Evolutionary conservation across 2,329 filamentous ascomycete genomes (phyloP).

Genomic region (Monosporascus sp.): DNA sequence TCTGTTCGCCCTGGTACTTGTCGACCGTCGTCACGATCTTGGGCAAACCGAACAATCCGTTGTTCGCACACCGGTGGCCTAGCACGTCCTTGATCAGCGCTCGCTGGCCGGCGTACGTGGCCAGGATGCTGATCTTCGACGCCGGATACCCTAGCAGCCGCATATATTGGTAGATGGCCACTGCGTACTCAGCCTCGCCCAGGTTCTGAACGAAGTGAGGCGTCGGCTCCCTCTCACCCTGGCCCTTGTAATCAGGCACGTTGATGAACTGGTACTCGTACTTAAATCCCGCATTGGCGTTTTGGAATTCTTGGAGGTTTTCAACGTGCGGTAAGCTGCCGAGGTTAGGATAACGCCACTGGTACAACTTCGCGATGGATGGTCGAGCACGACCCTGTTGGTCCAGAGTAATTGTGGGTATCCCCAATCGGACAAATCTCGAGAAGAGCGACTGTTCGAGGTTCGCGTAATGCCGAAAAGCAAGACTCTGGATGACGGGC

Average conservation of each 20-base stretch:
- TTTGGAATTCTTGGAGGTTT: slow-evolving; percentile 63
- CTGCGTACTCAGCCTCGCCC: slow-evolving; percentile 94
- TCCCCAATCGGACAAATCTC: slow-evolving; percentile 81
- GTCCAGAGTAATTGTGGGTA: slow-evolving; percentile 86
- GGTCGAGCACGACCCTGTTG: slow-evolving; percentile 89
- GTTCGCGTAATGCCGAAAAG: slow-evolving; percentile 92
- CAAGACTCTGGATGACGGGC: slow-evolving; percentile 88
- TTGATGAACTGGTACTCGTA: slow-evolving; percentile 97
- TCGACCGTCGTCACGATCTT: slow-evolving; percentile 91
- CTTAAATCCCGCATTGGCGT: slow-evolving; percentile 85
- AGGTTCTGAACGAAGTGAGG: slow-evolving; percentile 96
- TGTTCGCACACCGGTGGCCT: slow-evolving; percentile 74
- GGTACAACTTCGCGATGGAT: slow-evolving; percentile 82
- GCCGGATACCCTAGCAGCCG: slow-evolving; percentile 88
- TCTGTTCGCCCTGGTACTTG: slow-evolving; percentile 98
- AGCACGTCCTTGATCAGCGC: slow-evolving; percentile 87
- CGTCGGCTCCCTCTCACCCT: slow-evolving; percentile 81
- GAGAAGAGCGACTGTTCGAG: slow-evolving; percentile 95
- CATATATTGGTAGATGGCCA: slow-evolving; percentile 97
- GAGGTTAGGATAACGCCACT: slow-evolving; percentile 83
- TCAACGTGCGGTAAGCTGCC: slow-evolving; percentile 74
- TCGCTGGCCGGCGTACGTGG: slow-evolving; percentile 89
- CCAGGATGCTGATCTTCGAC: slow-evolving; percentile 76
- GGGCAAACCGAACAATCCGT: slow-evolving; percentile 81
- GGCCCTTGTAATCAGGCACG: slow-evolving; percentile 86